phyloP scores from a whole-genome alignment of 2,329 filamentous ascomycete genomes.

The Pseudonectria buxi region DNA sequence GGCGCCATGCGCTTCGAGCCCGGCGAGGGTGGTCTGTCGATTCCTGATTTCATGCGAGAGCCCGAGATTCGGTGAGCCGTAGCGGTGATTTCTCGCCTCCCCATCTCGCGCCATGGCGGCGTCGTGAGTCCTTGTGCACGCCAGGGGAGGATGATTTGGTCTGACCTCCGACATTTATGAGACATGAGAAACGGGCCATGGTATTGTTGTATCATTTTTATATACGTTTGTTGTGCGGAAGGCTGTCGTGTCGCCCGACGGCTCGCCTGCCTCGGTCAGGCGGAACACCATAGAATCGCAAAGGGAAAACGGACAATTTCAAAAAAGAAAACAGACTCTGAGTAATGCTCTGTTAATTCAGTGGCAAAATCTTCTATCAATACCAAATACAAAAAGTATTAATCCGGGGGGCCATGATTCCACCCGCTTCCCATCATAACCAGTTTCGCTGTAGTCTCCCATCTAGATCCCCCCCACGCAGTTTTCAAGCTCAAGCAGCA shows the following conservation, averaged over 20 bases:
- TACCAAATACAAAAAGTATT: too few species aligned
- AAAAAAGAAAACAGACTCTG: too few species aligned
- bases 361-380: too few species aligned
- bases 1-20: conserved; percentile 25
- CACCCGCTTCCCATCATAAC: neutral
- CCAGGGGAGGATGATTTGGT: neutral
- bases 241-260: too few species aligned
- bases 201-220: neutral
- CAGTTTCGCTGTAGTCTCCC: neutral
- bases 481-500: conserved; percentile 1
- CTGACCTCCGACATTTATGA: conserved; percentile 3
- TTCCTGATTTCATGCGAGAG: conserved; percentile 38
- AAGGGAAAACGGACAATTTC: too few species aligned
- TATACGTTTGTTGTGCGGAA: too few species aligned
- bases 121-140: too few species aligned
- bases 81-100: neutral
- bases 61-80: conserved; percentile 32
- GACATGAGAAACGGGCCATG: conserved; percentile 3
- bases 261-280: too few species aligned
- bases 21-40: conserved; percentile 28
- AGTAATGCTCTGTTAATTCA: too few species aligned
- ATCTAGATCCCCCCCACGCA: neutral
- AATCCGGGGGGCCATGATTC: too few species aligned
- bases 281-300: too few species aligned
- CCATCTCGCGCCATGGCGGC: too few species aligned